Percentiles rank a stretch among this genome's conserved stretches.
These are phyloP conservation scores for Rhinocladiella mackenziei DNA, from an alignment of 2,329 filamentous ascomycete genomes.

Conservation along the genomic window DNA sequence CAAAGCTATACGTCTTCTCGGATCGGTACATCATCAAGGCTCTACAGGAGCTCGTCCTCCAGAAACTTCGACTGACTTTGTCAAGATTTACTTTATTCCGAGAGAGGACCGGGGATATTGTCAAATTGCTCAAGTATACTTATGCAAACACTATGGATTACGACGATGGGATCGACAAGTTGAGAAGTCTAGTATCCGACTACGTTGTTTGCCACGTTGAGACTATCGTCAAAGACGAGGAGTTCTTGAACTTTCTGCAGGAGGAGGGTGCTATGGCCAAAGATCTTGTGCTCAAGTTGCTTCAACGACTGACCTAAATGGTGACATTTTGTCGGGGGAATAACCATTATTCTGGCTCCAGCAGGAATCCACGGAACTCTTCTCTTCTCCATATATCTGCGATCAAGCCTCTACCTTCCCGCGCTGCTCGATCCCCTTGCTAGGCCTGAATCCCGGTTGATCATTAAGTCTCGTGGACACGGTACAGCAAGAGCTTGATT, in stretches of 20 bases:
- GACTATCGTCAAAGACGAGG: not conserved
- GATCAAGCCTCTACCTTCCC: no score
- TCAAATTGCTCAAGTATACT: not conserved
- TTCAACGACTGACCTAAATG: conserved; percentile 1
- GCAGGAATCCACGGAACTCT: no score
- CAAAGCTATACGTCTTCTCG: not conserved
- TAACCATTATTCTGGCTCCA: no score
- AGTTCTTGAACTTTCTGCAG: not conserved
- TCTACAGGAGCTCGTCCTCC: not conserved
- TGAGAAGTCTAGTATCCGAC: not conserved
- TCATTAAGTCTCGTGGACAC: no score
- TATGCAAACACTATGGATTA: not conserved
- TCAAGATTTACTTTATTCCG: not conserved
- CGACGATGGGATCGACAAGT: not conserved
- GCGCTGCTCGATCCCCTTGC: no score
- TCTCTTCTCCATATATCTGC: no score
- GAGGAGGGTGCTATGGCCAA: not conserved
- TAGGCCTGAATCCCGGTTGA: no score
- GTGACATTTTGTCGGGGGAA: no score
- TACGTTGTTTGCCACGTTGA: not conserved
- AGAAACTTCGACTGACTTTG: not conserved
- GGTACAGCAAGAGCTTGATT: no score
- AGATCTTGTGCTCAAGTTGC: not conserved
- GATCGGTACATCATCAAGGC: not conserved
- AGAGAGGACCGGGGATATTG: not conserved